These are phyloP conservation scores for Sugiyamaella floridensis DNA, from an alignment of 805 yeast genomes.

Conservation along the genomic window DNA sequence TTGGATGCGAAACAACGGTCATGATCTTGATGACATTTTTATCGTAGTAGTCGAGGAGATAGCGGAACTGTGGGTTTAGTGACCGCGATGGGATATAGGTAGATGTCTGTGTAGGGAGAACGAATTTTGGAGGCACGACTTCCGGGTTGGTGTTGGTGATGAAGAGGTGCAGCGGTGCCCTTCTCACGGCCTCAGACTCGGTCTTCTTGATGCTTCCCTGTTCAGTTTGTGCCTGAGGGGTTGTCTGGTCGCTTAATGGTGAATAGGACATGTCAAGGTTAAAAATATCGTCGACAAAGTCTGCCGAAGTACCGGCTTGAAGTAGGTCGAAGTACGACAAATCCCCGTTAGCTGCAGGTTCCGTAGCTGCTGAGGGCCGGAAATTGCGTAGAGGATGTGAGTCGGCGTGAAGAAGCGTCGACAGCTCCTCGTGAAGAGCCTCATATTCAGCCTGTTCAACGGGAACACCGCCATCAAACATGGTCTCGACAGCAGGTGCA, in stretches of 20 bases:
- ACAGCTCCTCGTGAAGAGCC: constrained; percentile 15
- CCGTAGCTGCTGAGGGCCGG: background rate
- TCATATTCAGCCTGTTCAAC: constrained; percentile 12
- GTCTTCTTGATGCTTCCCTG: background rate
- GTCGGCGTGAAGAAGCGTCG: constrained; percentile 12
- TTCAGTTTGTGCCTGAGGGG: background rate
- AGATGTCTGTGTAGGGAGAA: background rate
- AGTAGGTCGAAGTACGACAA: background rate
- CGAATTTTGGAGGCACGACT: background rate
- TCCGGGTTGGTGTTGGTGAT: background rate
- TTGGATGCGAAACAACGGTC: constrained; percentile 64
- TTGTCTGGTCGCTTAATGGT: background rate
- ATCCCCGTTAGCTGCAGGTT: background rate
- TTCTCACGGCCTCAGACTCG: background rate
- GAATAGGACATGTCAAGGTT: background rate
- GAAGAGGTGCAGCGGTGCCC: background rate
- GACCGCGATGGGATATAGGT: background rate
- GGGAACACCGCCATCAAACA: background rate
- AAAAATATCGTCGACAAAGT: background rate
- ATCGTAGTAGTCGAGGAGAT: constrained; percentile 62
- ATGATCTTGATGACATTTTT: constrained; percentile 72
- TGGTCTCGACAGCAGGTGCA: background rate
- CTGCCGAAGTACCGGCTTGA: background rate
- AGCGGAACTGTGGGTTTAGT: constrained; percentile 31
- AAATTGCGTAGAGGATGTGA: constrained; percentile 1